Percentiles rank a stretch among this genome's conserved stretches.
Conservation (phyloP, 192 early-diverging fungal species). For the Rhizophagus clarus region DNA sequence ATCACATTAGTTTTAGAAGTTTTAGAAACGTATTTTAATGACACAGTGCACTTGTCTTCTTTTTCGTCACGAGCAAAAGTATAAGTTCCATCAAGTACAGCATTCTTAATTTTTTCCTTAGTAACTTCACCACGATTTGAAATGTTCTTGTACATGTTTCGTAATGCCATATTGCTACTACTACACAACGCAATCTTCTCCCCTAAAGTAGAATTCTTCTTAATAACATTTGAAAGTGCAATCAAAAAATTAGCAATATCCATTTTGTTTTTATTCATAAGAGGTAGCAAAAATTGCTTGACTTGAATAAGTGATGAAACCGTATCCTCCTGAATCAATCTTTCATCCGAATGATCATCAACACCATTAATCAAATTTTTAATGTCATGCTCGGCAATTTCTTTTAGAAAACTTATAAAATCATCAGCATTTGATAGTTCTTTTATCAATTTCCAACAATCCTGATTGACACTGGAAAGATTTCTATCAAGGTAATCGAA, state of each 20-base stretch:
- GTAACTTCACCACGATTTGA: not conserved
- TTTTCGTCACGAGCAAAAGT: conserved; percentile 23
- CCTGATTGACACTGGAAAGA: not conserved
- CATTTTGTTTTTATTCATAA: not conserved
- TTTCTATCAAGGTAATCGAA: not conserved
- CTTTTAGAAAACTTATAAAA: not conserved
- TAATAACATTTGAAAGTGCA: not conserved
- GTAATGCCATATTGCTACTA: conserved; percentile 23
- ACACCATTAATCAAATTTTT: conserved; percentile 37
- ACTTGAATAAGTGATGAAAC: conserved; percentile 30
- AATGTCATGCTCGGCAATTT: conserved; percentile 22
- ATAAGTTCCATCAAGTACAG: conserved; percentile 27
- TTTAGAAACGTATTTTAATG: conserved; percentile 6
- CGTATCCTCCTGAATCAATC: conserved; percentile 31
- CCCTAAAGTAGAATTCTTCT: not conserved
- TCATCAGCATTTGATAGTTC: not conserved
- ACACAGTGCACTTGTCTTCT: conserved; percentile 22
- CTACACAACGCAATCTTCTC: conserved; percentile 28
- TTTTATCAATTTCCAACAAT: not conserved
- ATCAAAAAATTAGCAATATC: not conserved
- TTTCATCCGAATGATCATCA: conserved; percentile 34
- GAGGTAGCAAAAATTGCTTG: conserved; percentile 21
- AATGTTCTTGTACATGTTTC: conserved; percentile 30
- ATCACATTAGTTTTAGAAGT: not conserved
- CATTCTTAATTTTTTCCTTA: conserved; percentile 19